A percentile compares a stretch with the other conserved stretches of the same genome.
Conservation (phyloP, 2,329 filamentous ascomycete genomes). For the Exophiala lecanii-corni region DNA sequence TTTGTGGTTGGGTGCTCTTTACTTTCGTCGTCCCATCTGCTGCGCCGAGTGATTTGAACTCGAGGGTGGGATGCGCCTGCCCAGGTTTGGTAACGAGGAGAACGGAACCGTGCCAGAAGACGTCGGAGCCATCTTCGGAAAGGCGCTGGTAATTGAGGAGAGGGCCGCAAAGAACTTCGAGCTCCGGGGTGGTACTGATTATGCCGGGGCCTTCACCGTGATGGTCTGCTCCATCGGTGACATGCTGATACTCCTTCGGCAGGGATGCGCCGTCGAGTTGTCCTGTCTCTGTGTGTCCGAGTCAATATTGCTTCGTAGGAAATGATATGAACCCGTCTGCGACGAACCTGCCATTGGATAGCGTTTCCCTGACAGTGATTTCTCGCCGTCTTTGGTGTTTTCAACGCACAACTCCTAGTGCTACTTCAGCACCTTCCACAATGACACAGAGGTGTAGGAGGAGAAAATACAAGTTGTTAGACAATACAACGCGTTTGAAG, state of each 20-base stretch:
- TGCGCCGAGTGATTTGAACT: conserved; percentile 49
- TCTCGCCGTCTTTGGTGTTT: too few relatives aligned
- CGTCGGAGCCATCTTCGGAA: conserved; percentile 30
- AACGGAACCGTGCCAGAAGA: conserved; percentile 76
- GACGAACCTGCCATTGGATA: too few relatives aligned
- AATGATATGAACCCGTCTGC: too few relatives aligned
- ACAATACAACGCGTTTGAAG: too few relatives aligned
- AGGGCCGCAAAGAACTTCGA: conserved; percentile 46
- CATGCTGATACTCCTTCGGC: conserved; percentile 7
- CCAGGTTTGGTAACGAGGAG: conserved; percentile 75
- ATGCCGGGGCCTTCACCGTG: conserved; percentile 25
- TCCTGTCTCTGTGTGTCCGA: conserved; percentile 4
- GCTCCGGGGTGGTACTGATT: conserved; percentile 22
- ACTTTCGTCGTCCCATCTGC: conserved; percentile 6
- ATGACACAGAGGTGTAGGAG: too few relatives aligned
- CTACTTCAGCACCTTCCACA: too few relatives aligned
- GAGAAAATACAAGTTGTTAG: too few relatives aligned
- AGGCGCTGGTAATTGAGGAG: conserved; percentile 47
- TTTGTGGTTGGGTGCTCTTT: conserved; percentile 5
- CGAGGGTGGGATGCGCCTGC: conserved; percentile 57
- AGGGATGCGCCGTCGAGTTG: conserved; percentile 10
- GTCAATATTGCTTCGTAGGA: too few relatives aligned
- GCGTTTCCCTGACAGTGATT: too few relatives aligned
- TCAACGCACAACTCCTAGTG: too few relatives aligned
- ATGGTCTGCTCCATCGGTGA: conserved; percentile 19